Percentiles rank a stretch among this genome's conserved stretches.
These are phyloP conservation scores for Penicillium fuscoglaucum DNA, from an alignment of 2,329 filamentous ascomycete genomes.

Conservation along the genomic window DNA sequence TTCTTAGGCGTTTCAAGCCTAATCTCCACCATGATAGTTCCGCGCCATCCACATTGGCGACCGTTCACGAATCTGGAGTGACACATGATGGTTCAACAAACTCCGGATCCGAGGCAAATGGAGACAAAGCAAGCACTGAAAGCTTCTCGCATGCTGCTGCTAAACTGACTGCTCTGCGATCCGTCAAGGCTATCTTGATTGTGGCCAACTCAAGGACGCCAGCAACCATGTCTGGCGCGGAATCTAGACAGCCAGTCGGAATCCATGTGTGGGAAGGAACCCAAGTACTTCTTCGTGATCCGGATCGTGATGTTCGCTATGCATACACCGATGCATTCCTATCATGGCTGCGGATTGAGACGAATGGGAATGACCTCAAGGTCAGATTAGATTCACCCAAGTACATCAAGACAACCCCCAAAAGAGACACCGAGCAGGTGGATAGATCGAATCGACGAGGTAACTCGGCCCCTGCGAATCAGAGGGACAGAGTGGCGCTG, in stretches of 20 bases:
- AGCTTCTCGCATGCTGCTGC: conserved; percentile 63
- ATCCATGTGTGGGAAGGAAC: conserved; percentile 94
- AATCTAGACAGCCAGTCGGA: conserved; percentile 72
- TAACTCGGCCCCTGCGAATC: conserved; percentile 64
- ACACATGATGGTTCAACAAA: conserved; percentile 19
- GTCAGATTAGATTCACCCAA: conserved; percentile 60
- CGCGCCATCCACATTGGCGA: conserved; percentile 41
- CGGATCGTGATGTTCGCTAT: conserved; percentile 73
- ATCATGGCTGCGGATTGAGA: conserved; percentile 83
- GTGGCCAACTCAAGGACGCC: conserved; percentile 72
- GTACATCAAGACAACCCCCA: conserved; percentile 45
- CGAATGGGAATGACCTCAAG: conserved; percentile 64
- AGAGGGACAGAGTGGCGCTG: conserved; percentile 57
- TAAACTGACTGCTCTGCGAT: conserved; percentile 66
- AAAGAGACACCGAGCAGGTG: conserved; percentile 43
- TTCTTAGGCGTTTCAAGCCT: conserved; percentile 76
- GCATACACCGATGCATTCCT: conserved; percentile 82
- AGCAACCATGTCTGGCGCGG: conserved; percentile 59
- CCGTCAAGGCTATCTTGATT: conserved; percentile 77
- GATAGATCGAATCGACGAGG: conserved; percentile 59
- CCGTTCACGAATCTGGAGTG: conserved; percentile 24
- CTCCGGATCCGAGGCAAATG: conserved; percentile 17
- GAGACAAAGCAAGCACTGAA: conserved; percentile 55
- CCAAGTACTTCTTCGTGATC: conserved; percentile 84
- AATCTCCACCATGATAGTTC: conserved; percentile 47